Evolutionary conservation across 495 filamentous ascomycete species (phyloP), one percentile per base, ranked within the genome.

Genomic region (Penicillium manginii): DNA sequence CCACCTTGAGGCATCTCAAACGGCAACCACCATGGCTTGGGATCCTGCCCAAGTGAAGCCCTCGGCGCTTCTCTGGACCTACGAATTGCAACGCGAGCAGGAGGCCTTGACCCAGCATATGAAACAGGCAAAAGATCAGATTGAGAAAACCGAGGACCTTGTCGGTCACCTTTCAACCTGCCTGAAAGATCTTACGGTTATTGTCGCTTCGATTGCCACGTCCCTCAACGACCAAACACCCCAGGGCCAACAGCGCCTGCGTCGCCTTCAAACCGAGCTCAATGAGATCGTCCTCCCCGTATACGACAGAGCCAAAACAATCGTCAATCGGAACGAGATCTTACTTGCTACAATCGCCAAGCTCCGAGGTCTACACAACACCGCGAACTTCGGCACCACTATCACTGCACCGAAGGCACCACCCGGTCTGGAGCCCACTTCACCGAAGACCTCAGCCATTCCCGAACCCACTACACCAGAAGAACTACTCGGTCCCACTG

Each of bases 71-170:
- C 68, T 77, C 45, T 76, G 73, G 73, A 67, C 67, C 8, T 64
- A 73, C 53, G 59, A 75, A 54, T 57, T 75, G 23, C 70, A 67
- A 11, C 70, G 70, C 15, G 68, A 77, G 60, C 70, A 74, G 54
- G 49, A 31, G 19, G 19, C 42, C 1, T 50, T 68, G 14, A 39
- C 53, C 7, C 43, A 51, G 8, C 51, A 17, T 4, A 39, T 68
- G 8, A 39, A 58, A 10, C 23, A 56, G 15, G 22, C 64, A 9
- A 48, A 35, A 4, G 17, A 52, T n/a, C 61, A 55, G 18, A 31
- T 64, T 0, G 6, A 48, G 10, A 26, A 32, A 9, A 26, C 29
- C 10, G 32, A 53, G 31, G 18, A 48, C 31, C 49, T 57, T 15
- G 35, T 32, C 5, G 31, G 48, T 11, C 45, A 22, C 3, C 45